These are phyloP conservation scores for Acorus gramineus DNA, from an alignment of 106 monocot species.

Conservation along the genomic window DNA sequence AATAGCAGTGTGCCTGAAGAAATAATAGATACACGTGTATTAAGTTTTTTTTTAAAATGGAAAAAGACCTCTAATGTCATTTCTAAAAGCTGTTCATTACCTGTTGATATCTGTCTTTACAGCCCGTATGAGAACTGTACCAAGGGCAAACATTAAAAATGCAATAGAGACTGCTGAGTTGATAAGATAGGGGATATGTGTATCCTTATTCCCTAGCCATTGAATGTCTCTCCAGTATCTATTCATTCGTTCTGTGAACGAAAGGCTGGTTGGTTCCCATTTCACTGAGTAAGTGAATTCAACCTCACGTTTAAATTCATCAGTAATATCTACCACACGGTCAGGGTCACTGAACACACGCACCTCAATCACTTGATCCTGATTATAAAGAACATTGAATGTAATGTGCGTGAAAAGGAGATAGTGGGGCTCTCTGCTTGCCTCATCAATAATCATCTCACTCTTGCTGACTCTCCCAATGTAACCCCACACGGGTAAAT, in stretches of 20 bases:
- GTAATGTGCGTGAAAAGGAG: conserved; percentile 17
- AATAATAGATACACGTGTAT: neutral
- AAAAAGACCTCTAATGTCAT: neutral
- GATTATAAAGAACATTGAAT: conserved; percentile 18
- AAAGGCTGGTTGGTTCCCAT: conserved; percentile 14
- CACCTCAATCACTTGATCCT: conserved; percentile 21
- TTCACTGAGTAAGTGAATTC: conserved; percentile 17
- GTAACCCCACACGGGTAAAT: conserved; percentile 21
- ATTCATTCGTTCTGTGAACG: conserved; percentile 4
- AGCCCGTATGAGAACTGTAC: conserved; percentile 21
- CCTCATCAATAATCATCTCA: conserved; percentile 1
- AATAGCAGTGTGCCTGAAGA: conserved; percentile 13
- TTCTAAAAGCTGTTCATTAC: neutral
- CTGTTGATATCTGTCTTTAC: conserved; percentile 22
- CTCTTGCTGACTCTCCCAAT: conserved; percentile 15
- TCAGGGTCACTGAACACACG: conserved; percentile 14
- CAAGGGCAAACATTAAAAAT: conserved; percentile 15
- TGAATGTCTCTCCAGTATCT: conserved; percentile 21
- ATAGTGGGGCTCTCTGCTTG: neutral
- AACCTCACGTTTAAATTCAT: conserved; percentile 13
- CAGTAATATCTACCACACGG: conserved; percentile 8
- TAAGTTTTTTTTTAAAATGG: neutral
- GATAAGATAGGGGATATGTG: conserved; percentile 13
- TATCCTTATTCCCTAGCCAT: neutral
- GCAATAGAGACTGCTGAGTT: conserved; percentile 18